These are phyloP conservation scores for Ascochyta viciae-villosae DNA, from an alignment of 2,329 filamentous ascomycete species.

Conservation along the genomic window DNA sequence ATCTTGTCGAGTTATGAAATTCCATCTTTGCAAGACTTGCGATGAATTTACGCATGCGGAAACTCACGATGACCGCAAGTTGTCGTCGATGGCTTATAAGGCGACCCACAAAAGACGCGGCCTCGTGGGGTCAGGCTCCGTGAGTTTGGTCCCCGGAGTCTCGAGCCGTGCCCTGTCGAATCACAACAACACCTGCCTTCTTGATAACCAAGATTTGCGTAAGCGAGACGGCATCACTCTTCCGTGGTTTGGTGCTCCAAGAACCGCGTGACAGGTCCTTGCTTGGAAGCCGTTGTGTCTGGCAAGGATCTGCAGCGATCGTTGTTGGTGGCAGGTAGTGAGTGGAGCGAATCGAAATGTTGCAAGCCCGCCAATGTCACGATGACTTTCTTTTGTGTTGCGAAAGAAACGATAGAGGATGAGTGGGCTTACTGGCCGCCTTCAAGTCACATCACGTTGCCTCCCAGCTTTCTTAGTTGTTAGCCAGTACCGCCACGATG, in stretches of 20 bases:
- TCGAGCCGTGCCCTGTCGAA: neutral
- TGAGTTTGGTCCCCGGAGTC: neutral
- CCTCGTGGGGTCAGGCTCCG: neutral
- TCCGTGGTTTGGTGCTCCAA: neutral
- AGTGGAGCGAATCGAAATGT: neutral
- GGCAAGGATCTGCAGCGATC: neutral
- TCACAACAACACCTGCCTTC: conserved; percentile 1
- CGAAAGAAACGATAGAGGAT: neutral
- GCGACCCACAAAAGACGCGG: neutral
- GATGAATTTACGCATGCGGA: neutral
- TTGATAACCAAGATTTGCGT: neutral
- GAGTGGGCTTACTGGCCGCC: neutral
- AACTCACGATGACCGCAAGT: conserved; percentile 7
- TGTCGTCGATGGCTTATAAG: conserved; percentile 11
- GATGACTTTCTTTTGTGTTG: conserved; percentile 6
- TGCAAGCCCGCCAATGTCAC: neutral
- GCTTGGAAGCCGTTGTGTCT: neutral
- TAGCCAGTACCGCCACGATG: neutral
- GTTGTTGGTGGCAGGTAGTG: neutral
- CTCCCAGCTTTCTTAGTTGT: neutral
- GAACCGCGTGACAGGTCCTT: neutral
- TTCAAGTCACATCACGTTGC: conserved; percentile 2
- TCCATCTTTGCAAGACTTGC: neutral
- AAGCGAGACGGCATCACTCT: neutral
- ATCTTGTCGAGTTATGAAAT: neutral